Conservation (phyloP, 202 grass and related monocot species). For the Setaria italica region DNA sequence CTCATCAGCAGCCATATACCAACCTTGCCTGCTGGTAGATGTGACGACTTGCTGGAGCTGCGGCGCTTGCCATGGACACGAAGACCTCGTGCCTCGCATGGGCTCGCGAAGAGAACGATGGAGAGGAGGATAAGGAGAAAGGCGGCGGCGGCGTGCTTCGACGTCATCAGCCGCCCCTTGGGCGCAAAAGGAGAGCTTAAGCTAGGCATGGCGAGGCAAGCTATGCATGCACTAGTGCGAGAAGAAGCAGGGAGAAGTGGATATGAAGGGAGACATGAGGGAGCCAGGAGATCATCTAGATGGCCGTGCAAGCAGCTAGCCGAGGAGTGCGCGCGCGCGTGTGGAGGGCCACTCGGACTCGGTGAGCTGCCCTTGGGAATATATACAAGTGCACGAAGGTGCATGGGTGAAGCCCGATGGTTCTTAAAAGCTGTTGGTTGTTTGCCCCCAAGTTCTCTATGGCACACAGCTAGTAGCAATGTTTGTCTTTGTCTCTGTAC, state of each 20-base stretch:
- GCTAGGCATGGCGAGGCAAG: slow-evolving; percentile 17
- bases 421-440: slow-evolving; percentile 42
- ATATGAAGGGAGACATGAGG: slow-evolving; percentile 31
- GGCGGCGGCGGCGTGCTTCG: slow-evolving; percentile 18
- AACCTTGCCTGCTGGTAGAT: slow-evolving; percentile 41
- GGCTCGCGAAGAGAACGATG: slow-evolving; percentile 30
- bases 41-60: neutral
- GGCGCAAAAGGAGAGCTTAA: slow-evolving; percentile 16
- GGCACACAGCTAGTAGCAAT: slow-evolving; percentile 43
- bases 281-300: slow-evolving; percentile 27
- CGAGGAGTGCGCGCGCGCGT: neutral
- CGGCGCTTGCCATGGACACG: neutral
- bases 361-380: slow-evolving; percentile 40
- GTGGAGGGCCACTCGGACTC: neutral
- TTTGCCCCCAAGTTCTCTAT: slow-evolving; percentile 35
- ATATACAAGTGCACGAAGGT: slow-evolving; percentile 49
- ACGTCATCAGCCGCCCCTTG: slow-evolving; percentile 19
- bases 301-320: neutral
- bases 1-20: neutral
- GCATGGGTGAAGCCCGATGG: slow-evolving; percentile 34
- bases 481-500: slow-evolving; percentile 8
- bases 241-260: neutral
- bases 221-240: neutral
- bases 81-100: slow-evolving; percentile 42
- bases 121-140: slow-evolving; percentile 42